phyloP scores from a whole-genome alignment of 352 stramenopile genomes.

The Pythium plurisporium region DNA sequence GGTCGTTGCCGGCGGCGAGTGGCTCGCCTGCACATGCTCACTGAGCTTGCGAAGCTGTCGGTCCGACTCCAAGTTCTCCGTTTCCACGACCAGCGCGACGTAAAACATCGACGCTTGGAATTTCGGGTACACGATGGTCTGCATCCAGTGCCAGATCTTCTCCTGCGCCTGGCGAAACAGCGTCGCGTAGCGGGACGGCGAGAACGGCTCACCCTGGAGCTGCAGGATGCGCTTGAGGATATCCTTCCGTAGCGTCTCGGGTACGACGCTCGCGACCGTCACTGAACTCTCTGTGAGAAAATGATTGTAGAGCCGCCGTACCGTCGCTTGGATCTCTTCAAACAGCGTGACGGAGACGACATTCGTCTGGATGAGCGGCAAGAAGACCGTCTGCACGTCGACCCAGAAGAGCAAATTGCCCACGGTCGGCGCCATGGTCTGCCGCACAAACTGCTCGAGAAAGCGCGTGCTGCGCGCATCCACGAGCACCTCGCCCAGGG shows the following conservation, averaged over 20 bases:
- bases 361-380: constrained; percentile 59
- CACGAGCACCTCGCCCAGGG: constrained; percentile 62
- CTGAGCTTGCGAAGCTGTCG: constrained; percentile 55
- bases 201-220: constrained; percentile 73
- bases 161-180: constrained; percentile 73
- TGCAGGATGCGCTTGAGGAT: constrained; percentile 64
- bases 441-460: constrained; percentile 44
- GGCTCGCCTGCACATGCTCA: constrained; percentile 39
- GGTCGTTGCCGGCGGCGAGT: not conserved
- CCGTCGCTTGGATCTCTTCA: constrained; percentile 60
- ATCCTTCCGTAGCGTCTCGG: constrained; percentile 48
- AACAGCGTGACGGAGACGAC: constrained; percentile 68
- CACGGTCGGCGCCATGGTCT: constrained; percentile 24
- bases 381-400: constrained; percentile 65
- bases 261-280: constrained; percentile 32
- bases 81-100: constrained; percentile 66
- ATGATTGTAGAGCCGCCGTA: constrained; percentile 61
- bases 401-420: constrained; percentile 73
- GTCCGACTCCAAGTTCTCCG: constrained; percentile 62
- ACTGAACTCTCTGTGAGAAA: constrained; percentile 43
- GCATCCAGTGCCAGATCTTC: constrained; percentile 66
- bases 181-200: constrained; percentile 55
- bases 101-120: constrained; percentile 62
- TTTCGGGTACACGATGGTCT: constrained; percentile 49
- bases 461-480: constrained; percentile 48